Base-by-base conservation (phyloP, 805 yeast species). In the Candida hispaniensis region DNA sequence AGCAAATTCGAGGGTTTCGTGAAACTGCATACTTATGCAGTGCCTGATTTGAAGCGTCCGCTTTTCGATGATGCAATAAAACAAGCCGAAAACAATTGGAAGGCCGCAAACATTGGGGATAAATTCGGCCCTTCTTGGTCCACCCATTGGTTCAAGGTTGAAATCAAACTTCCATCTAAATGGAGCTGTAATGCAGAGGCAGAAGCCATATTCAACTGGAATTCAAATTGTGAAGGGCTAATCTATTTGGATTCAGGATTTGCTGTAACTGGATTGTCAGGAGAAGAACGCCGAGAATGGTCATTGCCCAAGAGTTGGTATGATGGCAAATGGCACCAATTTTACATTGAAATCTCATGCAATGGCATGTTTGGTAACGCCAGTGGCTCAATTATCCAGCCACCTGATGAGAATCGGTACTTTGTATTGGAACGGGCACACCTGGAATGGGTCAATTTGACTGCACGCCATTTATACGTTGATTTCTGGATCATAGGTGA, bases 81-180 rank as follows among this genome's bases (percentile, higher is more conserved):
- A 45, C 59, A 63, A 14, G 77, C 81, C n/a, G 26, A 34, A 1
- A 26, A 26, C 9, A 44, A 44, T 22, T 62, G 64, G 60, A 44
- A 46, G 6, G 45, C 49, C 2, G 50, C 64, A 5, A 39, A 46
- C 23, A 74, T 73, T 44, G 93, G 91, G 14, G 76, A 80, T 46
- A 59, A 64, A 6, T 83, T 80, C 54, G 96, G 97, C 0, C 98
- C 98, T 3, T 79, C 93, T 9, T 88, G 98, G 98, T 77, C 88
- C 40, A 79, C 97, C 1, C 93, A 83, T 44, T 88, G 98, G 98
- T 83, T 91, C 58, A 69, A 73, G 46, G 59, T 88, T 13, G 58
- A 65, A 9, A 57, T 81, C 40, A 60, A 62, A n/a, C 61, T 88
- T 4, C 94, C 94, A 0, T 45, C 61, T 10, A 43, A 44, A 10